Percentiles rank a stretch among this genome's conserved stretches.
phyloP scores from a whole-genome alignment of 208 protist species.

The Naegleria fowleri region DNA sequence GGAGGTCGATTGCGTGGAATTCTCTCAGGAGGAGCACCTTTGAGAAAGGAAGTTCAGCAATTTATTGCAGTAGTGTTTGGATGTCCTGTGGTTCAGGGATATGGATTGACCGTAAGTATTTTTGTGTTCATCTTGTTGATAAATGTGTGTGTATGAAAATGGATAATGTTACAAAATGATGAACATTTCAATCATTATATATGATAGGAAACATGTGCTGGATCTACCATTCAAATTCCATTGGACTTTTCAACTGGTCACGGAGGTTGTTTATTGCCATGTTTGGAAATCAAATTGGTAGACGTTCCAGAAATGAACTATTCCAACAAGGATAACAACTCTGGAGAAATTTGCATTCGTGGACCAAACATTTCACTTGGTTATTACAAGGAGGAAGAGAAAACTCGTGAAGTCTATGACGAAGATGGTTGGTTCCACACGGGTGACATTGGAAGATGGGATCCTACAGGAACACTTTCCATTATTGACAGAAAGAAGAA shows the following conservation, averaged over 20 bases:
- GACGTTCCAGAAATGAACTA: slow-evolving; percentile 69
- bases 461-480: slow-evolving; percentile 47
- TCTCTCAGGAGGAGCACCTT: slow-evolving; percentile 33
- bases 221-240: neutral
- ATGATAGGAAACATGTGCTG: neutral
- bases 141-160: slow-evolving; percentile 1
- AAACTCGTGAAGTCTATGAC: slow-evolving; percentile 48
- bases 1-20: slow-evolving; percentile 32
- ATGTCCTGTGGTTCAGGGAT: slow-evolving; percentile 56
- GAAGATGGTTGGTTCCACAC: slow-evolving; percentile 71
- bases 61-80: slow-evolving; percentile 26
- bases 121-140: neutral
- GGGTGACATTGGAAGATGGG: slow-evolving; percentile 61
- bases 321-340: slow-evolving; percentile 37
- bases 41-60: slow-evolving; percentile 35
- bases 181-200: neutral
- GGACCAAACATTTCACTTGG: slow-evolving; percentile 55
- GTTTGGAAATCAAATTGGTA: slow-evolving; percentile 56
- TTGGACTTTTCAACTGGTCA: slow-evolving; percentile 28
- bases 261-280: slow-evolving; percentile 40
- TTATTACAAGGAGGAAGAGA: slow-evolving; percentile 56
- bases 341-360: slow-evolving; percentile 58
- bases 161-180: no score
- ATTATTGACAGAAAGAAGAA: slow-evolving; percentile 80
- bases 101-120: slow-evolving; percentile 59